These are phyloP conservation scores for Neurospora discreta DNA, from an alignment of 495 filamentous ascomycete species.

Conservation along the genomic window DNA sequence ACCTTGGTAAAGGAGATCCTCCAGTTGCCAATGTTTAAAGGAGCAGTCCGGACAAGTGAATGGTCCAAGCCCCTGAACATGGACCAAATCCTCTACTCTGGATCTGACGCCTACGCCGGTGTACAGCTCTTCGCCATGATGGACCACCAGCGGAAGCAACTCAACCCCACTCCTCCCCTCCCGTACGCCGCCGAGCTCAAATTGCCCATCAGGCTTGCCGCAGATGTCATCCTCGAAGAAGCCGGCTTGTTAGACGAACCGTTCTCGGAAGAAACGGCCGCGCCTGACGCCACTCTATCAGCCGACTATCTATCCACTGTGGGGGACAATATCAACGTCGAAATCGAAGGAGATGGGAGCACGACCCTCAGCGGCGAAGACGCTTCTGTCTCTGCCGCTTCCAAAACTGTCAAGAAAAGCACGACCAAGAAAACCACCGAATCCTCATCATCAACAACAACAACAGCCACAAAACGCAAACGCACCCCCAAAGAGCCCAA, in stretches of 20 bases:
- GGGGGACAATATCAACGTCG: constrained; percentile 5
- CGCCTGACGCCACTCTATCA: constrained; percentile 1
- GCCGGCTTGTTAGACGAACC: constrained; percentile 17
- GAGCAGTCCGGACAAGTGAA: constrained; percentile 55
- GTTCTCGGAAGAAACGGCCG: neutral
- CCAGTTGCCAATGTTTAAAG: constrained; percentile 68
- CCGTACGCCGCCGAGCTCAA: constrained; percentile 57
- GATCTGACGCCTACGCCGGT: constrained; percentile 72
- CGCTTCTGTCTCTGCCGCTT: neutral
- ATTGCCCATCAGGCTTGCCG: constrained; percentile 43
- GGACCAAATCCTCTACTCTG: constrained; percentile 70
- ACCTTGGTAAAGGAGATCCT: constrained; percentile 60
- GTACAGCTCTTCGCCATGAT: constrained; percentile 60
- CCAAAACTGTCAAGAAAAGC: constrained; percentile 1
- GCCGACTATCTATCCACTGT: constrained; percentile 9
- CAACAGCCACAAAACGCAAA: neutral
- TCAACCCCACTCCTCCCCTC: constrained; percentile 58
- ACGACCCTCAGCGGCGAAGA: constrained; percentile 1
- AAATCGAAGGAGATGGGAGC: constrained; percentile 3
- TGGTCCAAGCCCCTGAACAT: constrained; percentile 53
- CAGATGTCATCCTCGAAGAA: constrained; percentile 19
- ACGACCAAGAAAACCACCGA: constrained; percentile 4
- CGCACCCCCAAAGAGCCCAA: neutral
- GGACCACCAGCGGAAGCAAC: constrained; percentile 49
- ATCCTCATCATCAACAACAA: neutral